Evolutionary conservation across 768 basidiomycete species (phyloP).

Genomic region (Tulasnella sp.): DNA sequence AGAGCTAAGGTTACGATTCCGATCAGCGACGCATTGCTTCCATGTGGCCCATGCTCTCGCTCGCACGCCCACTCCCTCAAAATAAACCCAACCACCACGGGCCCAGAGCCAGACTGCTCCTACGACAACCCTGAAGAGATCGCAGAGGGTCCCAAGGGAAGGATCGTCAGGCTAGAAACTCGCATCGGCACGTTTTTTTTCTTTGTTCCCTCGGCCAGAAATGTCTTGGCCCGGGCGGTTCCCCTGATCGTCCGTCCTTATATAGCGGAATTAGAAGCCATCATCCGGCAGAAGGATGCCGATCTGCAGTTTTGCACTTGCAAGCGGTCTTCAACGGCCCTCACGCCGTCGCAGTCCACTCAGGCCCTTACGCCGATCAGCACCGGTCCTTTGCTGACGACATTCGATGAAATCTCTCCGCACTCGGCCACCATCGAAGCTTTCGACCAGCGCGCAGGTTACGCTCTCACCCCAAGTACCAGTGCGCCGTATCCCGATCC

Average conservation of each 20-base stretch:
- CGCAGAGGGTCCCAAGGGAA: slow-evolving; percentile 4
- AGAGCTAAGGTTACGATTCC: background rate
- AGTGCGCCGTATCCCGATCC: background rate
- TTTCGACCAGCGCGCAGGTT: background rate
- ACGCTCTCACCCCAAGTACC: background rate
- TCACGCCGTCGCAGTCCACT: background rate
- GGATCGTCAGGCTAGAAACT: background rate
- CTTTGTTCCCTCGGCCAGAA: background rate
- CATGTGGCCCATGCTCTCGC: slow-evolving; percentile 6
- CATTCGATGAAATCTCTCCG: background rate
- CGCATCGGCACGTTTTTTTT: background rate
- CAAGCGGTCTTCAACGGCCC: background rate
- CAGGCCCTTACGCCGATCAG: background rate
- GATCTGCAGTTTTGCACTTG: background rate
- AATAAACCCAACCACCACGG: background rate
- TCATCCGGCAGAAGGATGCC: background rate
- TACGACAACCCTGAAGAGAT: slow-evolving; percentile 10
- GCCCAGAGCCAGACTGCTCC: background rate
- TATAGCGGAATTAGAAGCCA: background rate
- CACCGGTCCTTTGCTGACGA: background rate
- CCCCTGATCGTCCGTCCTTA: background rate
- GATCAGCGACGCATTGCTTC: background rate
- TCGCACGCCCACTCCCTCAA: slow-evolving; percentile 7
- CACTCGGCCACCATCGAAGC: background rate
- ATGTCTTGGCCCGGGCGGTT: background rate